Evolutionary conservation across 768 basidiomycete genomes (phyloP), one percentile per base, ranked within the genome.

Genomic region (Multifurca ochricompacta): DNA sequence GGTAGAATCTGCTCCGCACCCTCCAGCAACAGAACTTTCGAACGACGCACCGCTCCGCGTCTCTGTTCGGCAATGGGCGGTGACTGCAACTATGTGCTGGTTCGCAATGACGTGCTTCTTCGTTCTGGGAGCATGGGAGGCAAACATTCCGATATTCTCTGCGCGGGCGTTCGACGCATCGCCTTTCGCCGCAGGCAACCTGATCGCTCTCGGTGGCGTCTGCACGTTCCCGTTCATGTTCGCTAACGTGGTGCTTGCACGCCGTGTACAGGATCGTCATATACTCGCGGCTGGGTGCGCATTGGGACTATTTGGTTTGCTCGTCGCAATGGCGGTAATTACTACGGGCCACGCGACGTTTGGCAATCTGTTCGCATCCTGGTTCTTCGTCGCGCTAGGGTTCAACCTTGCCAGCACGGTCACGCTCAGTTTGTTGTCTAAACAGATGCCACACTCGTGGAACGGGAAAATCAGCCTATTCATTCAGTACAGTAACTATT

Each of bases 381-480:
- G 81, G 81, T 77, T 77, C 69, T 71, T 77, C 36, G 71, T 85
- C 21, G 83, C 85, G 23, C 72, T 85, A 4, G 85, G 85, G 1
- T 87, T 86, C 72, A 86, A 86, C 66, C 70, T 86, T 10, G 77
- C 81, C n/a, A 82, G 77, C 59, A 85, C 82, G 2, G 78, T 81
- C 52, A 85, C 85, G 30, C 69, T 85, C 56, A 81, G 80, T 53
- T 64, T 84, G 51, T 67, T 87, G 25, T 81, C 79, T 57, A 87
- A 87, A 66, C 83, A 83, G 65, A 72, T 86, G 28, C 83, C 85
- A 1, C 71, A 74, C 6, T 67, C 69, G 53, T 85, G 80, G 80
- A 85, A 83, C 61, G 71, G 73, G 25, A 70, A 73, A 25, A 73
- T 73, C n/a, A 78, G 73, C 75, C 66, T 83, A 65, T 74, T 71